phyloP scores from a whole-genome alignment of 1,284 basidiomycete genomes.

The Ceratobasidium papillatum region DNA sequence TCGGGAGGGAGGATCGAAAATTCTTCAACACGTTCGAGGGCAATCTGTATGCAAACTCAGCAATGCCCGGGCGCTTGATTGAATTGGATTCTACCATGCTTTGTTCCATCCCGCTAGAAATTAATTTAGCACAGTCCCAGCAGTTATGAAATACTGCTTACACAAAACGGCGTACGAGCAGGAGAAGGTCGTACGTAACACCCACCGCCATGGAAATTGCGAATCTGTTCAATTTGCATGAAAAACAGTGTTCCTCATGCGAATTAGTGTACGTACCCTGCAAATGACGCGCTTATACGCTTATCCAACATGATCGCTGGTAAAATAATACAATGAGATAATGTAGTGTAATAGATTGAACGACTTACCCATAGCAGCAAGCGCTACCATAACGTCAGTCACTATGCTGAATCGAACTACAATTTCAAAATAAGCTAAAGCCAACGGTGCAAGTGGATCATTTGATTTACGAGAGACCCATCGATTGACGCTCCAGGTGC shows the following conservation, averaged over 20 bases:
- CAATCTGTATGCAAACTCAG: slow-evolving; percentile 62
- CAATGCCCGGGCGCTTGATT: background rate
- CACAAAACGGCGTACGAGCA: slow-evolving; percentile 52
- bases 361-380: slow-evolving; percentile 67
- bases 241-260: background rate
- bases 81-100: slow-evolving; percentile 73
- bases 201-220: slow-evolving; percentile 82
- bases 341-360: background rate
- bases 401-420: slow-evolving; percentile 86
- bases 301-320: slow-evolving; percentile 65
- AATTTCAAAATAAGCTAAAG: slow-evolving; percentile 20
- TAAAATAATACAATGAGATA: background rate
- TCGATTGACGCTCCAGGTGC: background rate
- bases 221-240: slow-evolving; percentile 55
- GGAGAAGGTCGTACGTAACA: slow-evolving; percentile 74
- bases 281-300: slow-evolving; percentile 76
- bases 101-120: slow-evolving; percentile 74
- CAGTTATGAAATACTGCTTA: background rate
- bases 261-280: slow-evolving; percentile 56
- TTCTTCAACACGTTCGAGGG: slow-evolving; percentile 90
- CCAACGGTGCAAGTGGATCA: slow-evolving; percentile 46
- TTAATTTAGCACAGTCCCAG: background rate
- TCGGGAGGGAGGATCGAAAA: slow-evolving; percentile 84
- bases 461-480: background rate
- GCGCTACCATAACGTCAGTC: slow-evolving; percentile 73